Conservation (phyloP, 2,329 filamentous ascomycete genomes). For the Dactylonectria estremocensis region DNA sequence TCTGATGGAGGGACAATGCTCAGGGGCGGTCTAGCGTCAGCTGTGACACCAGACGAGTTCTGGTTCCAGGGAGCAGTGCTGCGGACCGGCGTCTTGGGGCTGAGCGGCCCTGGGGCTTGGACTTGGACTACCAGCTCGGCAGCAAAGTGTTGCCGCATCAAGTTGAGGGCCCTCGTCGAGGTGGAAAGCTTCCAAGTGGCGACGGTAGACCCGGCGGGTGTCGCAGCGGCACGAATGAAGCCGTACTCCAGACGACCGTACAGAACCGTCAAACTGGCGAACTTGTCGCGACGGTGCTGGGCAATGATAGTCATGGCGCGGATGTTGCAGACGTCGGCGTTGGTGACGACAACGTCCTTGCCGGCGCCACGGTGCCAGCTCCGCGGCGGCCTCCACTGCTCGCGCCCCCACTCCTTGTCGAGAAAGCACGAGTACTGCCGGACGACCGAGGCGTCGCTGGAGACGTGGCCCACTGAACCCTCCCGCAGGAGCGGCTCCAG, state of each 20-base stretch:
- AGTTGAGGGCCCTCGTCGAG: not conserved
- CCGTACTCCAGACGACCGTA: not conserved
- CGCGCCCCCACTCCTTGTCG: not conserved
- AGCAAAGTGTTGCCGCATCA: not conserved
- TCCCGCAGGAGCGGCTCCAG: no score
- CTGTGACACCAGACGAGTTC: no score
- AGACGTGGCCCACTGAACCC: no score
- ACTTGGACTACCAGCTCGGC: not conserved
- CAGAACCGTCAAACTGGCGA: not conserved
- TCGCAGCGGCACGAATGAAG: not conserved
- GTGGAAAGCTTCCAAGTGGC: not conserved
- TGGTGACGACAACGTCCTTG: not conserved
- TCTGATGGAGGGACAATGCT: no score
- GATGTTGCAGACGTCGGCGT: not conserved
- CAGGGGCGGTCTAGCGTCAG: no score
- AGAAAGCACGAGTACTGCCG: no score
- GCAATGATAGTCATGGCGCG: not conserved
- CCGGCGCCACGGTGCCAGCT: not conserved
- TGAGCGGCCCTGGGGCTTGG: not conserved
- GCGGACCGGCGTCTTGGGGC: no score
- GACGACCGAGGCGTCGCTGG: no score
- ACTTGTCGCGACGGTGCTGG: not conserved
- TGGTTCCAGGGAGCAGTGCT: no score
- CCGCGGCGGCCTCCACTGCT: not conserved
- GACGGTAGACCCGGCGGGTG: not conserved